Percentiles rank a stretch among this genome's conserved stretches.
Conservation (phyloP, 495 filamentous ascomycete genomes). For the Hyphodiscus hymeniophilus region DNA sequence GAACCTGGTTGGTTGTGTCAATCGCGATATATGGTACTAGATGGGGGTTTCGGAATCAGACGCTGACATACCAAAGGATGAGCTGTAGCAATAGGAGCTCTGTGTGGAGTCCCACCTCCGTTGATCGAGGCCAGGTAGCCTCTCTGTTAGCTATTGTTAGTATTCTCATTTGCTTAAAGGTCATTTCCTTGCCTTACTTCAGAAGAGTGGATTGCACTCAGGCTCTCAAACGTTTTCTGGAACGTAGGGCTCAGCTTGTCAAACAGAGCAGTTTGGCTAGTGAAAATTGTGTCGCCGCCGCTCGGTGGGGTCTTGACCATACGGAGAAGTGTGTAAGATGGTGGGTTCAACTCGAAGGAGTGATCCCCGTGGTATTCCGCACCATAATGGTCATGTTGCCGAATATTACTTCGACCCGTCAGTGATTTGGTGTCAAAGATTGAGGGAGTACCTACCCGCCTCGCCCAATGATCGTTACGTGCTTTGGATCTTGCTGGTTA, state of each 20-base stretch:
- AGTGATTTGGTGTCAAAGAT: no score
- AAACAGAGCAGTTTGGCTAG: conserved; percentile 1
- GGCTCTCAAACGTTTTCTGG: neutral
- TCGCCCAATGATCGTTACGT: neutral
- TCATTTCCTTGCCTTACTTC: conserved; percentile 13
- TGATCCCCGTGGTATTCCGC: neutral
- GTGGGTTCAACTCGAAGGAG: neutral
- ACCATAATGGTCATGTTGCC: neutral
- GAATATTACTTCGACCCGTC: neutral
- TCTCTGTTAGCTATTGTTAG: neutral
- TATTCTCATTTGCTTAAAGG: neutral
- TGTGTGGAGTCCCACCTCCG: neutral
- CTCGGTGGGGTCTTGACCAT: neutral
- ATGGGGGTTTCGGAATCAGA: conserved; percentile 35
- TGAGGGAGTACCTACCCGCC: neutral
- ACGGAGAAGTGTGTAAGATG: neutral
- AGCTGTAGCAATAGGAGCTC: neutral
- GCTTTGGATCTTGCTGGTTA: neutral
- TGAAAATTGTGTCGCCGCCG: neutral
- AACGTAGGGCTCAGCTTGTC: neutral
- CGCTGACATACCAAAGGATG: conserved; percentile 28
- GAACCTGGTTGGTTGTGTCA: conserved; percentile 11
- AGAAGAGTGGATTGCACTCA: neutral
- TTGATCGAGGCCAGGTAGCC: neutral
- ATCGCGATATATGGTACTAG: no score